Percentiles rank a stretch among this genome's conserved stretches.
These are phyloP conservation scores for Globisporangium apiculatum DNA, from an alignment of 352 stramenopile genomes.

Conservation along the genomic window DNA sequence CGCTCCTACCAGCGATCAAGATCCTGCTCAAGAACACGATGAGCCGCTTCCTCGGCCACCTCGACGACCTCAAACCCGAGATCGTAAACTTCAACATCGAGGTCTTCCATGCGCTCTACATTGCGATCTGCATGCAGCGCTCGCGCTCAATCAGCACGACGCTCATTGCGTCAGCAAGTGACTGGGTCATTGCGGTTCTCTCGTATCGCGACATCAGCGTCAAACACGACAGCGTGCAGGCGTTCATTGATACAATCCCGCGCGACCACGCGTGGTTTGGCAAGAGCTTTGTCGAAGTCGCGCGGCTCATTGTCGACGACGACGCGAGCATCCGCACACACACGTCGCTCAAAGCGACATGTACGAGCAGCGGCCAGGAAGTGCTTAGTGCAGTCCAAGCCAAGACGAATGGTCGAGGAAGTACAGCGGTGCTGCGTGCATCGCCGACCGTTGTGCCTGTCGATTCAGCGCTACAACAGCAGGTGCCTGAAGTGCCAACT, in stretches of 20 bases:
- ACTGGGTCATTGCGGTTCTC: constrained; percentile 1
- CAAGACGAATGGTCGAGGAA: too few relatives aligned
- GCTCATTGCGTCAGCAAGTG: constrained; percentile 5
- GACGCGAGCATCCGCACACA: not conserved
- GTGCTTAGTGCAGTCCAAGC: not conserved
- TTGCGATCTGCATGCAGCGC: constrained; percentile 19
- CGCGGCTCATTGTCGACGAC: constrained; percentile 8
- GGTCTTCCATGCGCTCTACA: constrained; percentile 22
- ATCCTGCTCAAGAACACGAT: constrained; percentile 35
- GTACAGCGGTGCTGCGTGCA: not conserved
- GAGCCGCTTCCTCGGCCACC: constrained; percentile 8
- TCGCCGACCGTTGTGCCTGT: constrained; percentile 1
- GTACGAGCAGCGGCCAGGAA: not conserved
- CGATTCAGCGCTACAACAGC: not conserved
- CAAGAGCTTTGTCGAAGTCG: constrained; percentile 5
- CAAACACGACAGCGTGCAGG: not conserved
- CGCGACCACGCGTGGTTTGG: not conserved
- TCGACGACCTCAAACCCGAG: constrained; percentile 19
- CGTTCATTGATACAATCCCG: constrained; percentile 3
- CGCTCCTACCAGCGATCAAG: constrained; percentile 36
- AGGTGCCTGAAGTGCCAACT: not conserved
- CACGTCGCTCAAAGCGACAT: not conserved
- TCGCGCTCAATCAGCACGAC: constrained; percentile 11
- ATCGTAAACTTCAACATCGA: constrained; percentile 22
- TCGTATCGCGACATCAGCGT: constrained; percentile 3